Conservation (phyloP, 2,329 filamentous ascomycete genomes). For the Neofusicoccum ribis region DNA sequence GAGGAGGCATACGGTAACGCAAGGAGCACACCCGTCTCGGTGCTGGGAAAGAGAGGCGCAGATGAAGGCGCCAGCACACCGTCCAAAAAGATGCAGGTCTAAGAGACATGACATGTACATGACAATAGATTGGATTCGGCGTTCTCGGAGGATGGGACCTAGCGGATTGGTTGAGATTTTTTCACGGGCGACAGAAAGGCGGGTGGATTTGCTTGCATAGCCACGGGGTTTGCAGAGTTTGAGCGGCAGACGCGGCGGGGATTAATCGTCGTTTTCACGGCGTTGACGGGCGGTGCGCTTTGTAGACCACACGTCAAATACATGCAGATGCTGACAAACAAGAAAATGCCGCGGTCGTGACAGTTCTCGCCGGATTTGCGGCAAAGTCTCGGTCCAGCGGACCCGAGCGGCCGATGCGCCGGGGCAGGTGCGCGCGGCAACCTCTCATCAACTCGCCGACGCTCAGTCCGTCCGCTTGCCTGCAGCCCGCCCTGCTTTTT, state of each 20-base stretch:
- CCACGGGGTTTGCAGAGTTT: slow-evolving; percentile 1
- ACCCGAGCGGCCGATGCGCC: neutral
- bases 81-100: slow-evolving; percentile 19
- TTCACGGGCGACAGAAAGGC: neutral
- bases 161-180: slow-evolving; percentile 4
- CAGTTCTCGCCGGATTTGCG: neutral
- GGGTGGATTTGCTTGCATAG: slow-evolving; percentile 7
- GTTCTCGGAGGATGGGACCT: slow-evolving; percentile 3
- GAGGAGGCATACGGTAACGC: slow-evolving; percentile 55
- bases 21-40: slow-evolving; percentile 36
- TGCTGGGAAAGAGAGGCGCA: slow-evolving; percentile 35
- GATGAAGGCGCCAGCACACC: slow-evolving; percentile 8
- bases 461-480: neutral
- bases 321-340: neutral
- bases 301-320: neutral
- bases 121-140: slow-evolving; percentile 17
- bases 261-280: neutral
- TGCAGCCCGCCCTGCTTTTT: slow-evolving; percentile 8
- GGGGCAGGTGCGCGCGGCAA: neutral
- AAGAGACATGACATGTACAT: slow-evolving; percentile 11
- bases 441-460: slow-evolving; percentile 2
- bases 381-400: neutral
- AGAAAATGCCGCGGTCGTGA: neutral
- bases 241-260: neutral
- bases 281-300: neutral